phyloP scores from a whole-genome alignment of 164 flowering plant species.

The Magnolia sinica region DNA sequence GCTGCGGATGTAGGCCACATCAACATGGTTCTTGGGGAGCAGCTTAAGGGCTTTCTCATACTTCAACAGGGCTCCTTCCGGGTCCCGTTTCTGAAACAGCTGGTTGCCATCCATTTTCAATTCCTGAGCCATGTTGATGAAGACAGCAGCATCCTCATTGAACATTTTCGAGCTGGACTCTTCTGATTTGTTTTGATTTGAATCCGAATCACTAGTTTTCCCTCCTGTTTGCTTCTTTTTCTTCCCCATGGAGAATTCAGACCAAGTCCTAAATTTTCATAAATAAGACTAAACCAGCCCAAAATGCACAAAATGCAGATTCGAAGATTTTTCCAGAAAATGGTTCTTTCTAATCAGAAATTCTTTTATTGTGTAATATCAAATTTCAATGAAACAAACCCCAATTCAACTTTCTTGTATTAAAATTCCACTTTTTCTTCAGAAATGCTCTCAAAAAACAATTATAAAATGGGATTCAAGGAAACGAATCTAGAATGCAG shows the following conservation, averaged over 20 bases:
- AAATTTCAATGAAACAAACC: neutral
- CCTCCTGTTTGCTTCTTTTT: conserved; percentile 43
- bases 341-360: neutral
- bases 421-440: neutral
- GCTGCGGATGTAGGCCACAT: conserved; percentile 61
- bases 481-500: neutral
- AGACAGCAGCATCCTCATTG: conserved; percentile 56
- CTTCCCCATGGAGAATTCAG: conserved; percentile 52
- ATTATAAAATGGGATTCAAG: neutral
- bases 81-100: conserved; percentile 72
- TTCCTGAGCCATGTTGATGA: conserved; percentile 61
- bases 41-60: conserved; percentile 79
- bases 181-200: conserved; percentile 26
- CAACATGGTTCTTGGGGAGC: conserved; percentile 68
- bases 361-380: neutral
- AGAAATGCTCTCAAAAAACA: neutral
- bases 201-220: conserved; percentile 20
- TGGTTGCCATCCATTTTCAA: conserved; percentile 84
- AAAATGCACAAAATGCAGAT: neutral
- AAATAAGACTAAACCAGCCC: neutral
- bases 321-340: neutral
- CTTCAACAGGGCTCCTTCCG: conserved; percentile 70
- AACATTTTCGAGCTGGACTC: conserved; percentile 24
- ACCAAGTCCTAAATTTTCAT: neutral
- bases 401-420: neutral